These are phyloP conservation scores for Pythium monospermum DNA, from an alignment of 352 stramenopile genomes.

Conservation along the genomic window DNA sequence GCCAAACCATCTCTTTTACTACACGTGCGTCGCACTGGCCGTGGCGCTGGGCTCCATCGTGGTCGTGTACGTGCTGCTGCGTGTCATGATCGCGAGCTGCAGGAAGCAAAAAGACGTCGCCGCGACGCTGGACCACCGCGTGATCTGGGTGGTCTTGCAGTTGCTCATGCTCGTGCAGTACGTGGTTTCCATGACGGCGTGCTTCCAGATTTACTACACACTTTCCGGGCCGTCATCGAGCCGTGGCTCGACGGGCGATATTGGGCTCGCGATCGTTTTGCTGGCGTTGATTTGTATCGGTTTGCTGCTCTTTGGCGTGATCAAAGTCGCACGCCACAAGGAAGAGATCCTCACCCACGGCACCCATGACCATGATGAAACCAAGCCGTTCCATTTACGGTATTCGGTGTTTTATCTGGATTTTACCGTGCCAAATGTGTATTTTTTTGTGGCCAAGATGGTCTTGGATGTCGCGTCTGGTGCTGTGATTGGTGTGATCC, in stretches of 20 bases:
- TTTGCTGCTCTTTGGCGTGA: conserved; percentile 33
- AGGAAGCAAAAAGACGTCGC: conserved; percentile 18
- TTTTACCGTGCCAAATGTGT: conserved; percentile 38
- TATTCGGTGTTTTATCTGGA: conserved; percentile 53
- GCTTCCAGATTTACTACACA: conserved; percentile 40
- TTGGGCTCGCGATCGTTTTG: conserved; percentile 29
- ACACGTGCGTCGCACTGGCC: conserved; percentile 31
- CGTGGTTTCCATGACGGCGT: conserved; percentile 35
- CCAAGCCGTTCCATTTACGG: conserved; percentile 35
- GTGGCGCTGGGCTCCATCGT: conserved; percentile 12
- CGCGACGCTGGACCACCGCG: conserved; percentile 31
- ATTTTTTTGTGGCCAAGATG: conserved; percentile 49
- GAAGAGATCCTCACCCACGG: conserved; percentile 37
- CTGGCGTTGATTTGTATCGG: conserved; percentile 27
- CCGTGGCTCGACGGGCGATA: conserved; percentile 5
- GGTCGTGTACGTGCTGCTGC: conserved; percentile 27
- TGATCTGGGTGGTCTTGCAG: conserved; percentile 35
- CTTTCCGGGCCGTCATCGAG: not conserved
- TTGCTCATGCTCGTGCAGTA: conserved; percentile 44
- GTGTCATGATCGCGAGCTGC: conserved; percentile 19
- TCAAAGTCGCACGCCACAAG: conserved; percentile 33
- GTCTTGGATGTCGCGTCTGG: conserved; percentile 37
- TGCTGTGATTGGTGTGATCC: conserved; percentile 28
- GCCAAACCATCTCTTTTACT: conserved; percentile 43
- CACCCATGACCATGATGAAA: conserved; percentile 27